A percentile compares a stretch with the other conserved stretches of the same genome.
phyloP scores from a whole-genome alignment of 2,329 filamentous ascomycete species.

The Sporothrix brasiliensis region DNA sequence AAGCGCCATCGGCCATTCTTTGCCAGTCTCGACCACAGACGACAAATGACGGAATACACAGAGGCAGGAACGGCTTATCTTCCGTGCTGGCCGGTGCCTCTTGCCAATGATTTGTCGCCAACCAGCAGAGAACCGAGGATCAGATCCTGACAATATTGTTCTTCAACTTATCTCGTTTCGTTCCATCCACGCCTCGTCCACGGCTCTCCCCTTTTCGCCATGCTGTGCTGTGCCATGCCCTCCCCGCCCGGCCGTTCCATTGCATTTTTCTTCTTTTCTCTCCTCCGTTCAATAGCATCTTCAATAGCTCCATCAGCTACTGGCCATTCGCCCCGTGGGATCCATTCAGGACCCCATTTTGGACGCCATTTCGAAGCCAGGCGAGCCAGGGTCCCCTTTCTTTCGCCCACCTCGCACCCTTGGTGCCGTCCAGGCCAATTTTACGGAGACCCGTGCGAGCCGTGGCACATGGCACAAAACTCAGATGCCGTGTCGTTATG shows the following conservation, averaged over 20 bases:
- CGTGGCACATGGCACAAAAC: constrained; percentile 24
- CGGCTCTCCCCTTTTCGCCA: neutral
- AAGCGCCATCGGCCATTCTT: neutral
- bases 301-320: neutral
- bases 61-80: neutral
- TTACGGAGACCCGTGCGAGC: constrained; percentile 13
- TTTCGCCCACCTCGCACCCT: constrained; percentile 4
- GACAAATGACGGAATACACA: too few species aligned
- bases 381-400: neutral
- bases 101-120: too few species aligned
- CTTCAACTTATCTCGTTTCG: too few species aligned
- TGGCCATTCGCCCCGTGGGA: neutral
- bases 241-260: too few species aligned
- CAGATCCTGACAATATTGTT: too few species aligned
- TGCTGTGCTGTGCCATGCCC: too few species aligned
- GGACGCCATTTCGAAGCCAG: neutral
- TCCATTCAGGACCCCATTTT: neutral
- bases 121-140: too few species aligned
- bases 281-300: neutral
- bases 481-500: constrained; percentile 18
- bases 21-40: too few species aligned
- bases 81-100: neutral
- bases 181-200: too few species aligned
- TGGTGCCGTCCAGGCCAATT: neutral
- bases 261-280: neutral